Evolutionary conservation across 352 stramenopile genomes (phyloP), one percentile per base, ranked within the genome.

Genomic region (Bremia lactucae): DNA sequence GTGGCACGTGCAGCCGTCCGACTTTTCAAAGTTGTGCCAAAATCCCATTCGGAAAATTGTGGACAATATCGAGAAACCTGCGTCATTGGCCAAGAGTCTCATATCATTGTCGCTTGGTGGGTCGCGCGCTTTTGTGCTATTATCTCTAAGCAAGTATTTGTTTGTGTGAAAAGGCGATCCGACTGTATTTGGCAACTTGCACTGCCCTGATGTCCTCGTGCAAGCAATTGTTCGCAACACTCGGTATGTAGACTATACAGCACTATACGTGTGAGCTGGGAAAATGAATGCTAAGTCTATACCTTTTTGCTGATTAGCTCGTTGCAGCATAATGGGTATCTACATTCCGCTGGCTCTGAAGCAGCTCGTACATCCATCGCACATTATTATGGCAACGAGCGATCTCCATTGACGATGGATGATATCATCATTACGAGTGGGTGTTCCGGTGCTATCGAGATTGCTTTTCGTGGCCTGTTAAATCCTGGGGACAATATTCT

Each of bases 1-100:
- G 25, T 87, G 73, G 73, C 73, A 78, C 34, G 68, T 87, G 29
- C 60, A 66, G 47, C 57, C 74, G 40, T 87, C 74, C 41, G 67
- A 81, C 31, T 77, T 87, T 31, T 79, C 74, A n/a, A 67, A 65
- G 42, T 55, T 72, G 18, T 82, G 62, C 39, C 46, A 68, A 16
- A 98, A 98, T 68, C 91, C 89, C 7, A 97, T 98, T 51, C 78
- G 91, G 25, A 88, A 92, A 34, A 96, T 97, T 51, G 86, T 98
- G 13, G 90, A 97, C 72, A 87, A 84, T 51, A 94, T 98, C 63
- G 87, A 96, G 64, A 91, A 87, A 29, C 80, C 77, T 10, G 55
- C 81, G 39, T 83, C 83, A 37, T 67, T 87, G 40, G 70, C 81
- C 26, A 97, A 97, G 61, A 56, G 79, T 34, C 68, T 95, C 40